phyloP scores from a whole-genome alignment of 495 filamentous ascomycete genomes.

The Hypoxylon fragiforme region DNA sequence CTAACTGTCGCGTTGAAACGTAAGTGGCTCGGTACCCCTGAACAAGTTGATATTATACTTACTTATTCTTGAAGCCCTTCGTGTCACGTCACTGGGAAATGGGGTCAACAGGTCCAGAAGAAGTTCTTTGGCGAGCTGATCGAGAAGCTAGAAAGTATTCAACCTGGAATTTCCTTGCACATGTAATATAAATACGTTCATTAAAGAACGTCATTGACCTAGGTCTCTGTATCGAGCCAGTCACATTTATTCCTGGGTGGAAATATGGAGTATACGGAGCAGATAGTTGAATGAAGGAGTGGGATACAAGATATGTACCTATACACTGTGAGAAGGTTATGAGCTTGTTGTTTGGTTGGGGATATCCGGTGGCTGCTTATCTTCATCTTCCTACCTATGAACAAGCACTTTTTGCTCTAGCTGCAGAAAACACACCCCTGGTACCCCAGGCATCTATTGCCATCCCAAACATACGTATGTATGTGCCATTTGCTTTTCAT shows the following conservation, averaged over 20 bases:
- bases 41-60: not conserved
- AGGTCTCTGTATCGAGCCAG: slow-evolving; percentile 63
- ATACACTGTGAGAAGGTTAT: slow-evolving; percentile 16
- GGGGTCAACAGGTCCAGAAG: not conserved
- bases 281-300: too few species aligned
- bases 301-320: slow-evolving; percentile 21
- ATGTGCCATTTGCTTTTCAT: too few species aligned
- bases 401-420: too few species aligned
- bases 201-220: too few species aligned
- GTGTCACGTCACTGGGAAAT: not conserved
- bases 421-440: too few species aligned
- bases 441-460: too few species aligned
- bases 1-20: not conserved
- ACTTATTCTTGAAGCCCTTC: not conserved
- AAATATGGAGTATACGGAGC: slow-evolving; percentile 42
- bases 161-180: not conserved
- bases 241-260: slow-evolving; percentile 62
- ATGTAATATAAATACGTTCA: too few species aligned
- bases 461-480: too few species aligned
- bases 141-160: not conserved
- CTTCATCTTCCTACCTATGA: too few species aligned
- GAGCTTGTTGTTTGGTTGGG: slow-evolving; percentile 22
- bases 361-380: slow-evolving; percentile 2
- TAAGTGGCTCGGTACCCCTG: not conserved
- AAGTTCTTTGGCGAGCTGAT: not conserved